Evolutionary conservation across 139 green algal species (phyloP).

Genomic region (Ettlia oleoabundans): DNA sequence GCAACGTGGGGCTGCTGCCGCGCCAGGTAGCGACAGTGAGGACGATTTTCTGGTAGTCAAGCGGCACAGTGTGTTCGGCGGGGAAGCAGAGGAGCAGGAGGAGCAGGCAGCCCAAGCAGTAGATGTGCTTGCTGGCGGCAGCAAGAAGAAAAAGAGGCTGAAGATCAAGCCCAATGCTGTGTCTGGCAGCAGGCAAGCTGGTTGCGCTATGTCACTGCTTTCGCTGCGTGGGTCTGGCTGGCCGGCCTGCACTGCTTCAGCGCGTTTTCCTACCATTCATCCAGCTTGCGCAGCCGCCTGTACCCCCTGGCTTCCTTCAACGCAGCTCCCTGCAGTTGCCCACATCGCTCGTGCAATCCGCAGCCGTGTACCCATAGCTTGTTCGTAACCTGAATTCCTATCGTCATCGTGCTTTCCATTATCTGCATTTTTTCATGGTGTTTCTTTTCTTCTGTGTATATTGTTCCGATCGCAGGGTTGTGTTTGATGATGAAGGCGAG

Average conservation of each 20-base stretch:
- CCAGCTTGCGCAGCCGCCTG: too few relatives aligned
- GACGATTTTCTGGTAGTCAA: conserved; percentile 63
- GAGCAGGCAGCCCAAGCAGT: not conserved
- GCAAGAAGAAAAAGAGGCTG: conserved; percentile 74
- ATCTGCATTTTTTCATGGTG: too few relatives aligned
- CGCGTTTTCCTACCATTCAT: too few relatives aligned
- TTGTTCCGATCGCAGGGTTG: conserved; percentile 43
- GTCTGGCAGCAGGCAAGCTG: conserved; percentile 31
- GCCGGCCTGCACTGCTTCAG: too few relatives aligned
- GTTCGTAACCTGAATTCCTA: too few relatives aligned
- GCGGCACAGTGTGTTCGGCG: not conserved
- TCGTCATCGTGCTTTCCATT: too few relatives aligned
- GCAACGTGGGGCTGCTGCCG: too few relatives aligned
- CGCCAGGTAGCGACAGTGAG: conserved; percentile 22
- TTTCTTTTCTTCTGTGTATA: not conserved
- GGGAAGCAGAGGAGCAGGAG: not conserved
- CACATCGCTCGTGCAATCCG: too few relatives aligned
- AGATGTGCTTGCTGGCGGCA: not conserved
- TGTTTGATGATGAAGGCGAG: conserved; percentile 83
- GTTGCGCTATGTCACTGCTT: not conserved
- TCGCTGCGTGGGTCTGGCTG: too few relatives aligned
- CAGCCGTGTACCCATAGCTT: too few relatives aligned
- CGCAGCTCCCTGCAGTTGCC: too few relatives aligned
- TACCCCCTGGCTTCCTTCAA: too few relatives aligned
- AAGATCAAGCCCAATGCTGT: conserved; percentile 54